Evolutionary conservation across 2,329 filamentous ascomycete species (phyloP).

Genomic region (Chaetomium olivaceum): DNA sequence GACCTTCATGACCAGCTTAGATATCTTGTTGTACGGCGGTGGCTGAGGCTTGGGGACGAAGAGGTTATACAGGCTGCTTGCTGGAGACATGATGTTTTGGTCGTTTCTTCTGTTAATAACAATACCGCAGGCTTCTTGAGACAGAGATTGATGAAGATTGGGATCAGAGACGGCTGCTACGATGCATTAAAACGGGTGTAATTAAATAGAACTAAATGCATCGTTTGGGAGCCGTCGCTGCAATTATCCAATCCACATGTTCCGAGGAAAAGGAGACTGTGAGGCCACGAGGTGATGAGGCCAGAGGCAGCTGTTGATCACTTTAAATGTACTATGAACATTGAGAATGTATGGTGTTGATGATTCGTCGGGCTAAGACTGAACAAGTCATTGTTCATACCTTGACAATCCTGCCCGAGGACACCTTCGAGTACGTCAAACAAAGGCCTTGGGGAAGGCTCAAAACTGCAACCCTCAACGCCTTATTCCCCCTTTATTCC

Average conservation of each 20-base stretch:
- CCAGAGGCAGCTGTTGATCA: not conserved
- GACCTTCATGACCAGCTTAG: not conserved
- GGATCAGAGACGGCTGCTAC: not conserved
- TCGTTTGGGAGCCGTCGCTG: not conserved
- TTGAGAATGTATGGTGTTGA: not conserved
- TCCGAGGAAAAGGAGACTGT: not conserved
- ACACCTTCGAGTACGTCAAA: not conserved
- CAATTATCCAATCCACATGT: not conserved
- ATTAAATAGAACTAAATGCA: not conserved
- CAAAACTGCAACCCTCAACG: not conserved
- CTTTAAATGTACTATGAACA: not conserved
- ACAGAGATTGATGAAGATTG: not conserved
- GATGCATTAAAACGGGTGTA: not conserved
- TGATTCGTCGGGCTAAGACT: not conserved
- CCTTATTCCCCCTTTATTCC: not conserved
- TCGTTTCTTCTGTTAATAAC: not conserved
- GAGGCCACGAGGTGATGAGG: not conserved
- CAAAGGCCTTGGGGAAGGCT: not conserved
- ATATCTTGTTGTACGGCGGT: conserved; percentile 4
- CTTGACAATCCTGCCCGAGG: not conserved
- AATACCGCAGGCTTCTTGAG: not conserved
- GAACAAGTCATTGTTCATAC: not conserved
- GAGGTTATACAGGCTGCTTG: not conserved
- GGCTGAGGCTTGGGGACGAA: not conserved
- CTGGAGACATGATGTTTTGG: not conserved